phyloP scores from a whole-genome alignment of 352 stramenopile species.

The Globisporangium echinulatum region DNA sequence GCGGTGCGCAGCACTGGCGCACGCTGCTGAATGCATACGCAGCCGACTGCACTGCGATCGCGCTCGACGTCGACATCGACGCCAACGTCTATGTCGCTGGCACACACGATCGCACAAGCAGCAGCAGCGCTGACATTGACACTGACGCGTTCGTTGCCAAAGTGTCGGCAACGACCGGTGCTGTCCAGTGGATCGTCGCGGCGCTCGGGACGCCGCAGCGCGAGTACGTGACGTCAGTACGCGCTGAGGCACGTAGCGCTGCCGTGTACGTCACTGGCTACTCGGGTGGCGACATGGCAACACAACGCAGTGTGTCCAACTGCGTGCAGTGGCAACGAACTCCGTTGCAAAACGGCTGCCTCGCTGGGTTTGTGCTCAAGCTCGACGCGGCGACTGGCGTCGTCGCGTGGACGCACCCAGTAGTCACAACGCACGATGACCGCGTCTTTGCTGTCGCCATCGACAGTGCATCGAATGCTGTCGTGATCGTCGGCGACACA shows the following conservation, averaged over 20 bases:
- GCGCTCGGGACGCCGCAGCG: neutral
- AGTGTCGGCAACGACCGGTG: neutral
- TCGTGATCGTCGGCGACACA: conserved; percentile 25
- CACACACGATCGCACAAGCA: neutral
- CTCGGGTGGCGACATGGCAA: conserved; percentile 3
- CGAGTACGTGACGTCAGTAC: conserved; percentile 4
- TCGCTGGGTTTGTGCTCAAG: conserved; percentile 17
- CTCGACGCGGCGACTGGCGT: conserved; percentile 8
- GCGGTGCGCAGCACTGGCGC: conserved; percentile 10
- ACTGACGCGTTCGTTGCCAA: conserved; percentile 4
- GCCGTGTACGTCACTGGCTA: conserved; percentile 8
- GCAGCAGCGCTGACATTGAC: neutral
- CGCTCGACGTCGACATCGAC: neutral
- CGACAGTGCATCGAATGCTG: neutral
- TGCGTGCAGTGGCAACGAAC: conserved; percentile 1
- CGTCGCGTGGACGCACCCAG: conserved; percentile 5
- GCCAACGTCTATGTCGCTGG: conserved; percentile 8
- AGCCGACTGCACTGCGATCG: conserved; percentile 1
- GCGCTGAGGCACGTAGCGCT: neutral
- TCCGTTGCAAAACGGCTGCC: neutral
- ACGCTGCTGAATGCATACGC: neutral
- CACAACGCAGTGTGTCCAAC: conserved; percentile 1
- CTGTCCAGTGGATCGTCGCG: neutral
- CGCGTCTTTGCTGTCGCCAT: conserved; percentile 21
- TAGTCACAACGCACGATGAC: conserved; percentile 3